Conservation (phyloP, 139 green algal genomes). For the Parachlorella kessleri region DNA sequence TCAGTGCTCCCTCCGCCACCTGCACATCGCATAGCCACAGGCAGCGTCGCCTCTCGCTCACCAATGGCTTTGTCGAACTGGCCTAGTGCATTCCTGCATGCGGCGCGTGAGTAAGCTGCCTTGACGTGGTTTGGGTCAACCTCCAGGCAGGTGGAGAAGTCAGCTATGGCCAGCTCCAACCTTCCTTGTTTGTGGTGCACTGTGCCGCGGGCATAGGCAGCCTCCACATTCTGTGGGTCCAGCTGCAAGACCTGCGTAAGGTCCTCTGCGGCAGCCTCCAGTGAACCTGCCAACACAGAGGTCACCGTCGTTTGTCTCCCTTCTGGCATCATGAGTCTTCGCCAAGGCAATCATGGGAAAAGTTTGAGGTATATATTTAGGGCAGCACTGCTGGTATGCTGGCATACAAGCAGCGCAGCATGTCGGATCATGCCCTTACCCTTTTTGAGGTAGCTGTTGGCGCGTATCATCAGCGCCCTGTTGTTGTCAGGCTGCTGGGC, state of each 20-base stretch:
- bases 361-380: no score
- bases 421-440: constrained; percentile 41
- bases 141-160: constrained; percentile 62
- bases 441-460: constrained; percentile 57
- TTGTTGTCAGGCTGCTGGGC: constrained; percentile 39
- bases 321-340: no score
- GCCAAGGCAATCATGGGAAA: no score
- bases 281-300: not conserved
- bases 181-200: constrained; percentile 52
- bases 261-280: constrained; percentile 37
- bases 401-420: no score
- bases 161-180: constrained; percentile 65
- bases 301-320: not conserved
- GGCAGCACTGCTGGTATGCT: not conserved
- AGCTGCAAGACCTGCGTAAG: constrained; percentile 52
- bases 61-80: constrained; percentile 70
- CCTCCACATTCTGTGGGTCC: constrained; percentile 64
- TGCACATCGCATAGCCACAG: no score
- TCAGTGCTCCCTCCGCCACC: no score
- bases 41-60: no score
- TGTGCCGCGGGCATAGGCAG: constrained; percentile 63
- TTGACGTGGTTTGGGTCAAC: constrained; percentile 76
- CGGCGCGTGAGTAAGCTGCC: constrained; percentile 68
- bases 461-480: constrained; percentile 61
- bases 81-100: constrained; percentile 73